Conservation (phyloP, 495 filamentous ascomycete genomes). For the Aspergillus steynii region DNA sequence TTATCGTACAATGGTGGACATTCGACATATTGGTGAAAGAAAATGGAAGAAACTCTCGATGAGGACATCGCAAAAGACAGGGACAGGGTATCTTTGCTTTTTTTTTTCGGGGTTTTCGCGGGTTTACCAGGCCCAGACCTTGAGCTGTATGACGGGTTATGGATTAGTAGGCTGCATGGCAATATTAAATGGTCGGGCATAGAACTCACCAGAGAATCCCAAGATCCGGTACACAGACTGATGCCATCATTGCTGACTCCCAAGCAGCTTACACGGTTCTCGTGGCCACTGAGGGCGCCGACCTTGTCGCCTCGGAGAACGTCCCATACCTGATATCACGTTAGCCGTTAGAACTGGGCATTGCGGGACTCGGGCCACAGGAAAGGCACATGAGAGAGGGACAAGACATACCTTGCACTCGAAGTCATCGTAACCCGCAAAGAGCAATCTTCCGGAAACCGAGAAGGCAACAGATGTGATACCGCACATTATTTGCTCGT, state of each 20-base stretch:
- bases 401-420: constrained; percentile 86
- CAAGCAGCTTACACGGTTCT: constrained; percentile 97
- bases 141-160: constrained; percentile 57
- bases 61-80: constrained; percentile 47
- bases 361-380: too few relatives aligned
- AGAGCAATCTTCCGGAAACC: constrained; percentile 91
- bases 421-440: constrained; percentile 98
- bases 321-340: constrained; percentile 83
- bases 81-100: constrained; percentile 49
- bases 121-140: constrained; percentile 77
- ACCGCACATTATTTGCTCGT: constrained; percentile 93
- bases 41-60: constrained; percentile 36
- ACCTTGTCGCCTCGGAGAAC: constrained; percentile 95
- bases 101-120: constrained; percentile 19
- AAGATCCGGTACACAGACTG: constrained; percentile 98
- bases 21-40: constrained; percentile 34
- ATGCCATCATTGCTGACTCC: constrained; percentile 99
- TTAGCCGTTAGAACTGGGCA: background rate
- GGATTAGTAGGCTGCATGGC: constrained; percentile 14
- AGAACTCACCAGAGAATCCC: constrained; percentile 91
- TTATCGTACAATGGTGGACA: constrained; percentile 49
- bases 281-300: constrained; percentile 92
- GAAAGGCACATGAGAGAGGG: background rate
- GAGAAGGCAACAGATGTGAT: constrained; percentile 99
- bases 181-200: too few relatives aligned